Conservation (phyloP, 257 asterid species). For the Petunia secreta region DNA sequence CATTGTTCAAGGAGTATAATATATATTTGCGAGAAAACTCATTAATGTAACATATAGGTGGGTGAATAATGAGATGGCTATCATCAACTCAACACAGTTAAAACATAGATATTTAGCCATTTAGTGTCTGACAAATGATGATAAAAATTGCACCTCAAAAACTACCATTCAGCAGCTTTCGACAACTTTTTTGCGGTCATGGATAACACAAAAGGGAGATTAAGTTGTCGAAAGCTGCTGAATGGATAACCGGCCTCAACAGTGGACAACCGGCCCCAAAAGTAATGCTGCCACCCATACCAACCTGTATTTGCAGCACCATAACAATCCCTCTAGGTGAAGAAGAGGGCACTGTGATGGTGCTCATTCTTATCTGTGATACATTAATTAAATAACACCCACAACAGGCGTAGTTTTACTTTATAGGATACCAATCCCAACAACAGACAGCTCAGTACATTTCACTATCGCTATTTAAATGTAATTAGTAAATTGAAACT, state of each 20-base stretch:
- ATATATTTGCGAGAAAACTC: neutral
- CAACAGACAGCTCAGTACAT: neutral
- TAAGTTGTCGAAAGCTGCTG: neutral
- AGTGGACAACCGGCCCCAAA: neutral
- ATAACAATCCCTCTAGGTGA: neutral
- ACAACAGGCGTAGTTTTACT: neutral
- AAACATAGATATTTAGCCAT: neutral
- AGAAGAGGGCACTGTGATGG: neutral
- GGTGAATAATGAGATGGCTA: neutral
- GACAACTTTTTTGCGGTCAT: neutral
- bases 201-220: neutral
- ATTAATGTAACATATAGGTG: neutral
- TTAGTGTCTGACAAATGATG: neutral
- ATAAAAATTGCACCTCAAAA: neutral
- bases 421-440: neutral
- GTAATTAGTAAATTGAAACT: neutral
- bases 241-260: slow-evolving; percentile 2
- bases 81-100: neutral
- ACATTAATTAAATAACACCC: neutral
- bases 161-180: slow-evolving; percentile 9
- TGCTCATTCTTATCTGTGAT: neutral
- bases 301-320: too few relatives aligned
- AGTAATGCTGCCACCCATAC: neutral
- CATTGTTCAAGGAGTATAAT: neutral
- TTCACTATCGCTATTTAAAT: neutral